phyloP scores from a whole-genome alignment of 2,329 filamentous ascomycete genomes.

The Neoascochyta sp. region DNA sequence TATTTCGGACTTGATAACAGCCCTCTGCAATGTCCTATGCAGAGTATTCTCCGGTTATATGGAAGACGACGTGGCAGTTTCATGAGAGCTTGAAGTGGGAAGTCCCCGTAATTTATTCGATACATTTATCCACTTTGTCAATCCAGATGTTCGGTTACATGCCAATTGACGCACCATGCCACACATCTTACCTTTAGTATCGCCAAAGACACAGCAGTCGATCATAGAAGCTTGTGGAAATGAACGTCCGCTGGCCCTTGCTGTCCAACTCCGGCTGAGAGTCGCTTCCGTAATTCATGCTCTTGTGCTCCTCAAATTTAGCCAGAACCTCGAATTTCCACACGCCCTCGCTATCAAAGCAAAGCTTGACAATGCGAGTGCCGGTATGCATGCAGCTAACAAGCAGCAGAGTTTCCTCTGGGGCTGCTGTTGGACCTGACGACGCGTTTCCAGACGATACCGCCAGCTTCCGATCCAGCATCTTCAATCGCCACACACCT shows the following conservation, averaged over 20 bases:
- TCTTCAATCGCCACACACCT: slow-evolving; percentile 82
- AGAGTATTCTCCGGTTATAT: too few species aligned
- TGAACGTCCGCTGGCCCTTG: slow-evolving; percentile 43
- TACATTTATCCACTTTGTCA: too few species aligned
- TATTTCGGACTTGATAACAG: too few species aligned
- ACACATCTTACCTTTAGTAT: slow-evolving; percentile 7
- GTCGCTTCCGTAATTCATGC: slow-evolving; percentile 93
- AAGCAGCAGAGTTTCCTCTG: slow-evolving; percentile 42
- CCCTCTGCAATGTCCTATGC: too few species aligned
- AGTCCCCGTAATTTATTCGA: too few species aligned
- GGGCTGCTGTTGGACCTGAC: slow-evolving; percentile 13
- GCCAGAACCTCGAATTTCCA: slow-evolving; percentile 65
- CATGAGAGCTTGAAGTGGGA: too few species aligned
- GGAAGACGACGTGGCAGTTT: too few species aligned
- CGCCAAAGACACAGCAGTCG: slow-evolving; percentile 65
- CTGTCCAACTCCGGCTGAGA: slow-evolving; percentile 46
- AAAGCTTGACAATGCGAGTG: slow-evolving; percentile 58
- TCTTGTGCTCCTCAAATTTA: slow-evolving; percentile 78
- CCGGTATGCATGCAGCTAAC: slow-evolving; percentile 95
- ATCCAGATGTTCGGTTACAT: too few species aligned
- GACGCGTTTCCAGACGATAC: slow-evolving; percentile 11
- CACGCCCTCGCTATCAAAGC: slow-evolving; percentile 19
- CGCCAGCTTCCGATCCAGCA: slow-evolving; percentile 43
- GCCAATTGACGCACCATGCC: not conserved
- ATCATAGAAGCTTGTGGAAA: slow-evolving; percentile 78